Conservation (phyloP, 2,329 filamentous ascomycete genomes). For the Calonectria hongkongensis region DNA sequence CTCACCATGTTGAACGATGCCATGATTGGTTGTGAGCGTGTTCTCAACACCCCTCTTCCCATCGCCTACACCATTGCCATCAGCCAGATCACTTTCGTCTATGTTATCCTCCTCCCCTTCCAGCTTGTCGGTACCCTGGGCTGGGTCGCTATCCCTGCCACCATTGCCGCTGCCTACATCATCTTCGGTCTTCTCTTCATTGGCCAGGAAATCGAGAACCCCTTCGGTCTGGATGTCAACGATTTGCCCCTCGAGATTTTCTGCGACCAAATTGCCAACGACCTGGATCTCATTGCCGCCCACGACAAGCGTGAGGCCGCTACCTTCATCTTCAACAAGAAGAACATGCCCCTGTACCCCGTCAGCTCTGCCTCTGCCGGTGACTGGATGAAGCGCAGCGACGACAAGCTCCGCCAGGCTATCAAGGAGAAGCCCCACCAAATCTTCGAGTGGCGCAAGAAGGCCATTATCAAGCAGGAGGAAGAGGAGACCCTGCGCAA, state of each 20-base stretch:
- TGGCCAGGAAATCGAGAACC: constrained; percentile 89
- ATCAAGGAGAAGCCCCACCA: constrained; percentile 64
- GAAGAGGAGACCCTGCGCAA: constrained; percentile 40
- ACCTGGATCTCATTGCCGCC: constrained; percentile 84
- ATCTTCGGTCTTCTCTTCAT: constrained; percentile 85
- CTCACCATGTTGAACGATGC: constrained; percentile 82
- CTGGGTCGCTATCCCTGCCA: constrained; percentile 87
- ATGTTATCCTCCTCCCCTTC: constrained; percentile 87
- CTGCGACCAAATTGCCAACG: constrained; percentile 83
- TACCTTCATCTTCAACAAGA: constrained; percentile 57
- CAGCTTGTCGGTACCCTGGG: constrained; percentile 79
- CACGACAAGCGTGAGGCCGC: constrained; percentile 60
- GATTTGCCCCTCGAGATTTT: constrained; percentile 85
- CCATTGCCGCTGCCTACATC: constrained; percentile 84
- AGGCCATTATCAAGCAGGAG: constrained; percentile 47
- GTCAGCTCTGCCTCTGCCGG: constrained; percentile 64
- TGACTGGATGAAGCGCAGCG: constrained; percentile 64
- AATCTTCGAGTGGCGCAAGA: constrained; percentile 59
- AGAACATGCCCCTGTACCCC: constrained; percentile 75
- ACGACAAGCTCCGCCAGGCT: constrained; percentile 61
- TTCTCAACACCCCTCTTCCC: constrained; percentile 88
- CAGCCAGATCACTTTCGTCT: constrained; percentile 90
- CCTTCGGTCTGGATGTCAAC: constrained; percentile 89
- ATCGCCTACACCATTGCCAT: constrained; percentile 90
- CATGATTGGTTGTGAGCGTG: constrained; percentile 82